Conservation (phyloP, 208 protist genomes). For the Novymonas esmeraldas region DNA sequence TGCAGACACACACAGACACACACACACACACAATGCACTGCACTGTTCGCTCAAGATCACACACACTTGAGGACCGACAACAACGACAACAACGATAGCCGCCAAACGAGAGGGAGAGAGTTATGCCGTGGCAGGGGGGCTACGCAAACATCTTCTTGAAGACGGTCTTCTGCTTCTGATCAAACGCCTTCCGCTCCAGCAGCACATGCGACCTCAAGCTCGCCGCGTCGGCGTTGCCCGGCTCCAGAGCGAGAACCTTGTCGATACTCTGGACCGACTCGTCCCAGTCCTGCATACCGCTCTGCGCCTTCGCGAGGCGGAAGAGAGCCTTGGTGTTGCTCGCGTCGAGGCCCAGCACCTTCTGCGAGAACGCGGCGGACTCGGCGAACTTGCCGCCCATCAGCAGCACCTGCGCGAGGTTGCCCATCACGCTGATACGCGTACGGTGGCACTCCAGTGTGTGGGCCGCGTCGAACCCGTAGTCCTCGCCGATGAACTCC, state of each 20-base stretch:
- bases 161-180: constrained; percentile 76
- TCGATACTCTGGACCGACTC: constrained; percentile 49
- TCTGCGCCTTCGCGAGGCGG: constrained; percentile 70
- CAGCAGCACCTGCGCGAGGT: constrained; percentile 85
- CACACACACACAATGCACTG: neutral
- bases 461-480: constrained; percentile 55
- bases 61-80: too few relatives aligned
- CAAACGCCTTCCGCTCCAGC: constrained; percentile 59
- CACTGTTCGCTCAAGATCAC: too few relatives aligned
- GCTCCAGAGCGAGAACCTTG: constrained; percentile 52
- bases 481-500: constrained; percentile 85
- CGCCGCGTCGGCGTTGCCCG: constrained; percentile 65
- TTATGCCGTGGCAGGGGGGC: neutral
- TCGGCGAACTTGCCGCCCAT: constrained; percentile 47
- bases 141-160: constrained; percentile 90
- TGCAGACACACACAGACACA: constrained; percentile 3
- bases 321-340: constrained; percentile 79
- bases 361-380: constrained; percentile 56
- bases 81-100: neutral
- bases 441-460: constrained; percentile 57
- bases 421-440: constrained; percentile 61
- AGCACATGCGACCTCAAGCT: constrained; percentile 51
- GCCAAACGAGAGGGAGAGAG: constrained; percentile 11
- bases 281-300: constrained; percentile 76
- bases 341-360: constrained; percentile 64